These are phyloP conservation scores for Rosa chinensis DNA, from an alignment of 306 rosid species.

Conservation along the genomic window DNA sequence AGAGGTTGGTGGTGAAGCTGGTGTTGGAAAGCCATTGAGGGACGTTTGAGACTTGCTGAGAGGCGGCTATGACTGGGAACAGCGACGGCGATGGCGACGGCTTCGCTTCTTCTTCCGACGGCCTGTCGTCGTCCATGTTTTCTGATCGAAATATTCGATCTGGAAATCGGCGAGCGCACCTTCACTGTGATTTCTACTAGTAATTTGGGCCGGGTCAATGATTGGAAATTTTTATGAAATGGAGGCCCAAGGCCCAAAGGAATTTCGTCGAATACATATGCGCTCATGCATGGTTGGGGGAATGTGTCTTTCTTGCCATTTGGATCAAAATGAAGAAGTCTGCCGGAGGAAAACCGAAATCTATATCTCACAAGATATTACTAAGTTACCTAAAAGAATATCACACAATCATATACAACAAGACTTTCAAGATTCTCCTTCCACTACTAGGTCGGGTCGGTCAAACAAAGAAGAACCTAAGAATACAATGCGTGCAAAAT, in stretches of 20 bases:
- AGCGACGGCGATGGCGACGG: slow-evolving; percentile 42
- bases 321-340: background rate
- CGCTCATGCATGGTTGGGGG: no score
- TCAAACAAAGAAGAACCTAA: slow-evolving; percentile 45
- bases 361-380: slow-evolving; percentile 48
- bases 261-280: no score
- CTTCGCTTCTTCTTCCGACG: slow-evolving; percentile 27
- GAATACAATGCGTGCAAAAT: slow-evolving; percentile 54
- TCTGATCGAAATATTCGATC: background rate
- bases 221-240: background rate
- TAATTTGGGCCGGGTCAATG: background rate
- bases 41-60: slow-evolving; percentile 15
- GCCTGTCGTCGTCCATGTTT: slow-evolving; percentile 52
- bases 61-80: slow-evolving; percentile 51
- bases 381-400: slow-evolving; percentile 72
- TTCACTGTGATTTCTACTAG: background rate
- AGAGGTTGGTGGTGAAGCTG: slow-evolving; percentile 74
- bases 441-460: slow-evolving; percentile 37
- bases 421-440: slow-evolving; percentile 42
- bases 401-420: slow-evolving; percentile 78
- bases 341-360: slow-evolving; percentile 10
- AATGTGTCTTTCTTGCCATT: no score
- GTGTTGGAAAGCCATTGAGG: slow-evolving; percentile 31
- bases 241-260: background rate
- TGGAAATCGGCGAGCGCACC: background rate